Conservation (phyloP, 2,329 filamentous ascomycete genomes). For the Leptographium galeiforme region DNA sequence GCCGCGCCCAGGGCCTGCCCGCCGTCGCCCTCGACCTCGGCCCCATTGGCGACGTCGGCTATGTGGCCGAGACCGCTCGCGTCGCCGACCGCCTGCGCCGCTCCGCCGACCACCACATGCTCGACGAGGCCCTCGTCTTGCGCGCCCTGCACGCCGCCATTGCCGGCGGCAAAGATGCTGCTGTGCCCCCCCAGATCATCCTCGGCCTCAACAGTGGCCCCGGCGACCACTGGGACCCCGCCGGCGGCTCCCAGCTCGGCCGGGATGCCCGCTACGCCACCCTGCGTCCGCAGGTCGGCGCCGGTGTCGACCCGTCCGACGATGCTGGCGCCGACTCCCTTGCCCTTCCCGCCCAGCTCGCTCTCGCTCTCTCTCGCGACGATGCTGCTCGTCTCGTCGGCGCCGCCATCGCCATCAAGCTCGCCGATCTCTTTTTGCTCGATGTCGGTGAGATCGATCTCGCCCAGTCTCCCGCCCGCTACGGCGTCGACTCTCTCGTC, state of each 20-base stretch:
- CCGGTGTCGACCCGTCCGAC: background rate
- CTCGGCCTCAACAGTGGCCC: constrained; percentile 11
- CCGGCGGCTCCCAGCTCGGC: constrained; percentile 4
- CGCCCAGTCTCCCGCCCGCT: constrained; percentile 16
- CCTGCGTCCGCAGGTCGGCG: constrained; percentile 6
- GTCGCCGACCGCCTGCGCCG: constrained; percentile 8
- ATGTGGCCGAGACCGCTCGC: constrained; percentile 11
- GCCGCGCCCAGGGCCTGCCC: background rate
- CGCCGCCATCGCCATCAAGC: constrained; percentile 15
- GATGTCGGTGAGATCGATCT: constrained; percentile 17
- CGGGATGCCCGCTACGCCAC: constrained; percentile 10
- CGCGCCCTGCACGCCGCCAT: constrained; percentile 12
- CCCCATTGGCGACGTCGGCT: constrained; percentile 11
- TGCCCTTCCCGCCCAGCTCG: background rate
- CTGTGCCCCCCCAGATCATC: constrained; percentile 4
- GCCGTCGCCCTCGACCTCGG: constrained; percentile 13
- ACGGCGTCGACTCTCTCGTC: constrained; percentile 25
- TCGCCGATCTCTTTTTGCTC: constrained; percentile 20
- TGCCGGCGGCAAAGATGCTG: constrained; percentile 7
- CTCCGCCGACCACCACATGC: constrained; percentile 4
- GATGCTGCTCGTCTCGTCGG: constrained; percentile 10
- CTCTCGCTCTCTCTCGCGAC: background rate
- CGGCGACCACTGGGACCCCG: constrained; percentile 3
- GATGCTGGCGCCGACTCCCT: background rate
- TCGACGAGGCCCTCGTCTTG: constrained; percentile 13